Evolutionary conservation across 208 protist genomes (phyloP).

Genomic region (Lotmaria passim): DNA sequence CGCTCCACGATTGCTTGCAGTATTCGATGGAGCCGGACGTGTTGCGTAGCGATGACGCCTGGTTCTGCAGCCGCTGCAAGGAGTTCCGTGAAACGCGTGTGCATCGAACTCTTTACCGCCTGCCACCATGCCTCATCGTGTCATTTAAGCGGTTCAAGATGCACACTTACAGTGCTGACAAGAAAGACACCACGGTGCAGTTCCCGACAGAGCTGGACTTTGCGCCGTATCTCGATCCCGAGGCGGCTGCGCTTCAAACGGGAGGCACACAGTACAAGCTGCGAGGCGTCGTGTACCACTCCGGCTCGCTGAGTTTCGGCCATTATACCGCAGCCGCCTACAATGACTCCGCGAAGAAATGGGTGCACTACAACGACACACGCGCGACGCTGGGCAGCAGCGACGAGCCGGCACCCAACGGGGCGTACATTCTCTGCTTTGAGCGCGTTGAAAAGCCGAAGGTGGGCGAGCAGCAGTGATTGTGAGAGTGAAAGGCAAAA

Average conservation of each 20-base stretch:
- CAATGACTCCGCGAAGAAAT: slow-evolving; percentile 56
- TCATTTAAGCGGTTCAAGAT: slow-evolving; percentile 84
- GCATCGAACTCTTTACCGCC: slow-evolving; percentile 65
- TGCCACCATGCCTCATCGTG: slow-evolving; percentile 79
- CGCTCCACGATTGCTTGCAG: slow-evolving; percentile 49
- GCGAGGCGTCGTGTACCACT: slow-evolving; percentile 79
- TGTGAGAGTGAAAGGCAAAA: too few relatives aligned
- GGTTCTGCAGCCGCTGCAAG: slow-evolving; percentile 79
- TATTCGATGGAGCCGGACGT: slow-evolving; percentile 54
- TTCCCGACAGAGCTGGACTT: slow-evolving; percentile 69
- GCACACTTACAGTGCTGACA: slow-evolving; percentile 57
- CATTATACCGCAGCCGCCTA: slow-evolving; percentile 82
- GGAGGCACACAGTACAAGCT: slow-evolving; percentile 62
- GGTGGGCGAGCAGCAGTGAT: not conserved
- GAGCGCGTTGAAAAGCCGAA: slow-evolving; percentile 38
- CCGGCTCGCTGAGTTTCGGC: slow-evolving; percentile 72
- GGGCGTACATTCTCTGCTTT: slow-evolving; percentile 84
- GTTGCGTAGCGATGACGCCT: slow-evolving; percentile 65
- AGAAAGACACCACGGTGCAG: slow-evolving; percentile 71
- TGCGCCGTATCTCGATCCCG: slow-evolving; percentile 58
- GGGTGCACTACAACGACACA: slow-evolving; percentile 84
- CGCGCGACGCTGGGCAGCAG: slow-evolving; percentile 31
- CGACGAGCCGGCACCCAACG: slow-evolving; percentile 30
- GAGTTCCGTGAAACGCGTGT: slow-evolving; percentile 56
- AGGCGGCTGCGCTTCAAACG: slow-evolving; percentile 27